phyloP scores from a whole-genome alignment of 164 flowering plant species.

The Litsea cubeba region DNA sequence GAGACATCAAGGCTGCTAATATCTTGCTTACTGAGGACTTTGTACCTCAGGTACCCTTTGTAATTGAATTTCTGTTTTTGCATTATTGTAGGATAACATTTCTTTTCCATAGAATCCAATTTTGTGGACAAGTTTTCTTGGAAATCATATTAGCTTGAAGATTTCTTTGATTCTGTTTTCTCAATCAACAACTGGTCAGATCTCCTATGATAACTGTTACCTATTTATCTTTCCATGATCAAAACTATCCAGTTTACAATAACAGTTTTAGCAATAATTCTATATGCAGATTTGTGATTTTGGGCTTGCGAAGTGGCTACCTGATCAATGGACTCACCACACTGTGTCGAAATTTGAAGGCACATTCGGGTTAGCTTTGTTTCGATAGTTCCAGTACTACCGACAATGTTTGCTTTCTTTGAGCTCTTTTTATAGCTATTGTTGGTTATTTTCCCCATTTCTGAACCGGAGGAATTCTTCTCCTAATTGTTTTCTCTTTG shows the following conservation, averaged over 20 bases:
- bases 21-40: slow-evolving; percentile 80
- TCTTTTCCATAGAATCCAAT: background rate
- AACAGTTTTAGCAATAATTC: background rate
- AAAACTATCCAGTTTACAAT: background rate
- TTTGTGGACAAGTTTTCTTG: background rate
- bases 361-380: slow-evolving; percentile 79
- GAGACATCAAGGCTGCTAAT: slow-evolving; percentile 89
- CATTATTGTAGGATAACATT: background rate
- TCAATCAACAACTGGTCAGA: background rate
- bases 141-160: background rate
- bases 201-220: background rate
- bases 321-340: slow-evolving; percentile 87
- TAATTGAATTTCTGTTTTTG: background rate
- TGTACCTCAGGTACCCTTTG: slow-evolving; percentile 67
- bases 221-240: background rate
- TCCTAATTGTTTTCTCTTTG: no score
- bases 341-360: slow-evolving; percentile 77
- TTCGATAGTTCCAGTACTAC: background rate
- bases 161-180: background rate
- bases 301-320: slow-evolving; percentile 98
- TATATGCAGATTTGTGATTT: slow-evolving; percentile 82
- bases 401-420: background rate
- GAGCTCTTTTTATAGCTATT: background rate
- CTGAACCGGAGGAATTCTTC: no score
- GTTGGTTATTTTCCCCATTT: background rate